phyloP scores from a whole-genome alignment of 2,329 filamentous ascomycete genomes.

The Fusarium vanettenii region DNA sequence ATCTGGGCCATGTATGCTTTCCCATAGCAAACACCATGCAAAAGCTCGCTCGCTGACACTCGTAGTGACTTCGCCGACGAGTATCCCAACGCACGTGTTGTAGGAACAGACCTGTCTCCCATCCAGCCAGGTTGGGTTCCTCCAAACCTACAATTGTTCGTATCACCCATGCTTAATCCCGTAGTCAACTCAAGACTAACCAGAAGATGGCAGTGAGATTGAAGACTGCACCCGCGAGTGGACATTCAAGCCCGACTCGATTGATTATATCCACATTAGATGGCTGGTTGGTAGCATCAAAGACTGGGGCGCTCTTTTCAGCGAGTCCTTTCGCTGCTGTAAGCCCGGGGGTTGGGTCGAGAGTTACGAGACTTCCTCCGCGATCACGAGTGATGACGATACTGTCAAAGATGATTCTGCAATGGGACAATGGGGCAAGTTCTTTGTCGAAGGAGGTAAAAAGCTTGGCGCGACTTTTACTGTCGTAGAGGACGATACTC shows the following conservation, averaged over 20 bases:
- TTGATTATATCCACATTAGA: conserved; percentile 24
- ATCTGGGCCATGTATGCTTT: conserved; percentile 31
- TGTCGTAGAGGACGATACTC: neutral
- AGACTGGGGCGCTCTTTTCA: conserved; percentile 13
- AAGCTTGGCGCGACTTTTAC: conserved; percentile 14
- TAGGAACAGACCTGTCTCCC: conserved; percentile 64
- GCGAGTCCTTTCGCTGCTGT: conserved; percentile 9
- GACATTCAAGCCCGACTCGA: conserved; percentile 6
- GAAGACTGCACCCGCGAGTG: conserved; percentile 23
- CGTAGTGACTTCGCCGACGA: conserved; percentile 59
- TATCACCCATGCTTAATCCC: neutral
- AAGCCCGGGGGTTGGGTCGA: conserved; percentile 20
- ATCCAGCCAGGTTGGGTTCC: conserved; percentile 62
- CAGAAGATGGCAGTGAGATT: conserved; percentile 2
- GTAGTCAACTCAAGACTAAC: neutral
- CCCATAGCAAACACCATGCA: neutral
- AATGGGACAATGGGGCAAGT: conserved; percentile 20
- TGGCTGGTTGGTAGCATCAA: conserved; percentile 22
- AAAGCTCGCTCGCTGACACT: neutral
- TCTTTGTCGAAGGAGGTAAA: conserved; percentile 19
- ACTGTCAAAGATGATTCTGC: conserved; percentile 3
- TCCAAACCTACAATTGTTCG: conserved; percentile 1
- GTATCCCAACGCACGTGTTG: conserved; percentile 57
- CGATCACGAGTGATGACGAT: conserved; percentile 14
- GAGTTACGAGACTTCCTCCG: conserved; percentile 13